A percentile compares a stretch with the other conserved stretches of the same genome.
These are phyloP conservation scores for Aureobasidium sp. DNA, from an alignment of 2,329 filamentous ascomycete species.

Conservation along the genomic window DNA sequence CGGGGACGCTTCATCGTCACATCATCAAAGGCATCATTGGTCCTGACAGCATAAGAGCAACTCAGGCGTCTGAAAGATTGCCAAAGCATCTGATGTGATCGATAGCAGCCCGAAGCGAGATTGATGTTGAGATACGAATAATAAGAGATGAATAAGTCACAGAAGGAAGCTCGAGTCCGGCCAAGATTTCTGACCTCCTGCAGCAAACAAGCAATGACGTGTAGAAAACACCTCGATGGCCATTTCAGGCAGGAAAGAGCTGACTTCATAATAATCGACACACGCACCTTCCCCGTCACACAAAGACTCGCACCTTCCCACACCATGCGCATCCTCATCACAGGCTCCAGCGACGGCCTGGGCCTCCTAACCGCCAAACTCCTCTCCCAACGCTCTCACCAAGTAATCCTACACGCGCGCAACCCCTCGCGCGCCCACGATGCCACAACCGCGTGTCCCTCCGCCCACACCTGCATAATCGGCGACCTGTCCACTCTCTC, in stretches of 20 bases:
- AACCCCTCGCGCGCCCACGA: slow-evolving; percentile 48
- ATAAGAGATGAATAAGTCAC: too few species aligned
- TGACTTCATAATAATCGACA: not conserved
- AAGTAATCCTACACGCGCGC: slow-evolving; percentile 51
- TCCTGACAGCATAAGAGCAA: too few species aligned
- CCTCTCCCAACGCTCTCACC: slow-evolving; percentile 41
- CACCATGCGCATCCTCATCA: slow-evolving; percentile 42
- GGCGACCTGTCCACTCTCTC: slow-evolving; percentile 47
- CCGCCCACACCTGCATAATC: slow-evolving; percentile 44
- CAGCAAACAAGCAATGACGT: not conserved
- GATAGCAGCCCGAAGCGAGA: too few species aligned
- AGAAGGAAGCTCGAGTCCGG: not conserved
- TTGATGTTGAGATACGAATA: too few species aligned
- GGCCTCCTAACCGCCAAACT: slow-evolving; percentile 45
- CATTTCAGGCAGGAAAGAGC: not conserved
- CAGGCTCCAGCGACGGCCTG: slow-evolving; percentile 52
- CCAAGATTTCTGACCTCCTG: not conserved
- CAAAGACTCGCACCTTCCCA: too few species aligned
- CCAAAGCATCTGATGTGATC: too few species aligned
- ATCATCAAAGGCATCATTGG: too few species aligned
- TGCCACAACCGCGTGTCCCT: slow-evolving; percentile 42
- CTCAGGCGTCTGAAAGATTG: too few species aligned
- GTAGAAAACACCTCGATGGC: not conserved
- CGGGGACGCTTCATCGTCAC: not conserved
- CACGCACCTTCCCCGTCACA: not conserved